Percentiles rank a stretch among this genome's conserved stretches.
phyloP scores from a whole-genome alignment of 208 protist genomes.

The Endotrypanum monterogeii region DNA sequence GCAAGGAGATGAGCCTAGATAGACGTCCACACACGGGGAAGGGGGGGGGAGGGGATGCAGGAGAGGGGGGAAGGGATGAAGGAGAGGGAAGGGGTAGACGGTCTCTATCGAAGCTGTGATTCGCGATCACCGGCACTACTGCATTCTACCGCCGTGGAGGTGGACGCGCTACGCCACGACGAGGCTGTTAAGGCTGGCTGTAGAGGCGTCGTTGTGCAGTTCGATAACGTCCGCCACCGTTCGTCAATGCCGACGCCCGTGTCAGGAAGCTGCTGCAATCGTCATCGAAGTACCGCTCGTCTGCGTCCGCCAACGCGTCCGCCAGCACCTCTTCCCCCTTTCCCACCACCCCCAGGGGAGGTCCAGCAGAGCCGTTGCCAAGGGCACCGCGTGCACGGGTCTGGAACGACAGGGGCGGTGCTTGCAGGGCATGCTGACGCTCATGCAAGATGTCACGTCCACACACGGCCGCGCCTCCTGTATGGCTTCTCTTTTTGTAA shows the following conservation, averaged over 20 bases:
- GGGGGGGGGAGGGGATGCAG: background rate
- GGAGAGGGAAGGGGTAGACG: constrained; percentile 4
- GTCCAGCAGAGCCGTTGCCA: background rate
- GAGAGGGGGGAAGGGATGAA: constrained; percentile 6
- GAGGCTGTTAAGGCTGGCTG: background rate
- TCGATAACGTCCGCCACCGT: background rate
- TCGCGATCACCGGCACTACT: background rate
- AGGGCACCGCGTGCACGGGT: background rate
- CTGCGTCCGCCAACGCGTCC: background rate
- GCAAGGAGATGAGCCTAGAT: too few species aligned
- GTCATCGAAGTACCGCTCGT: constrained; percentile 21
- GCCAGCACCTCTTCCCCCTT: background rate
- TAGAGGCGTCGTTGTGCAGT: background rate
- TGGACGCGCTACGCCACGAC: background rate
- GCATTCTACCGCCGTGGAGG: background rate
- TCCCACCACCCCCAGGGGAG: background rate
- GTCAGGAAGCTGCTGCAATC: background rate
- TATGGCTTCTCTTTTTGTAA: constrained; percentile 4
- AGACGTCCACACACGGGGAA: too few species aligned
- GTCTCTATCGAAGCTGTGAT: background rate
- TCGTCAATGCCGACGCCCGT: background rate
- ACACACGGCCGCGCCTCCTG: constrained; percentile 20
- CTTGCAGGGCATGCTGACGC: constrained; percentile 7
- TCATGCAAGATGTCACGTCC: constrained; percentile 12
- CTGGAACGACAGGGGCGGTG: background rate